phyloP scores from a whole-genome alignment of 2,329 filamentous ascomycete species.

The Sporothrix sp. region DNA sequence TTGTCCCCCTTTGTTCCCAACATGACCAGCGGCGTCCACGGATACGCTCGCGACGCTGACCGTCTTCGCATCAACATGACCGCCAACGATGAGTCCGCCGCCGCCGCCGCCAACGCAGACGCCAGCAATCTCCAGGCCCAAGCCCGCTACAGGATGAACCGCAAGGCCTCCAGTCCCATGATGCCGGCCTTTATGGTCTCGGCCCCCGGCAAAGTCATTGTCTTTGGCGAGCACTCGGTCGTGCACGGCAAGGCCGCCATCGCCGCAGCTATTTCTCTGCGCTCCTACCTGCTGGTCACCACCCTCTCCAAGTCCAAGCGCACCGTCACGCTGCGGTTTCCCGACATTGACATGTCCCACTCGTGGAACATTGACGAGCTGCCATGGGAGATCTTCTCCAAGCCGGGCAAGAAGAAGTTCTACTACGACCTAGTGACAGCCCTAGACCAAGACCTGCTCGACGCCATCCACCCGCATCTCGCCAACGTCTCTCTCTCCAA shows the following conservation, averaged over 20 bases:
- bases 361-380: slow-evolving; percentile 90
- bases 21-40: slow-evolving; percentile 19
- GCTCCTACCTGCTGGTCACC: slow-evolving; percentile 93
- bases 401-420: slow-evolving; percentile 79
- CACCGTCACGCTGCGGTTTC: slow-evolving; percentile 79
- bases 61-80: slow-evolving; percentile 20
- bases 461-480: slow-evolving; percentile 72
- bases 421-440: slow-evolving; percentile 85
- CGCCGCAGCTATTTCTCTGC: slow-evolving; percentile 86
- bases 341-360: slow-evolving; percentile 81
- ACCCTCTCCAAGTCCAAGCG: slow-evolving; percentile 85
- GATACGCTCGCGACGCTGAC: slow-evolving; percentile 17
- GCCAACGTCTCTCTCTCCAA: slow-evolving; percentile 56
- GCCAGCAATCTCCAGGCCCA: slow-evolving; percentile 25
- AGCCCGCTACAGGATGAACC: slow-evolving; percentile 29
- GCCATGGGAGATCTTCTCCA: slow-evolving; percentile 75
- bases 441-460: slow-evolving; percentile 73
- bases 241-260: slow-evolving; percentile 95
- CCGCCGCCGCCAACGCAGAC: slow-evolving; percentile 19
- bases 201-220: slow-evolving; percentile 94
- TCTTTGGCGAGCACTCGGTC: slow-evolving; percentile 97
- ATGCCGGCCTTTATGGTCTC: slow-evolving; percentile 96
- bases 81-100: slow-evolving; percentile 25
- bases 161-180: slow-evolving; percentile 55
- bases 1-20: background rate